Percentiles rank a stretch among this genome's conserved stretches.
These are phyloP conservation scores for Didymella arachidicola DNA, from an alignment of 2,329 filamentous ascomycete species.

Conservation along the genomic window DNA sequence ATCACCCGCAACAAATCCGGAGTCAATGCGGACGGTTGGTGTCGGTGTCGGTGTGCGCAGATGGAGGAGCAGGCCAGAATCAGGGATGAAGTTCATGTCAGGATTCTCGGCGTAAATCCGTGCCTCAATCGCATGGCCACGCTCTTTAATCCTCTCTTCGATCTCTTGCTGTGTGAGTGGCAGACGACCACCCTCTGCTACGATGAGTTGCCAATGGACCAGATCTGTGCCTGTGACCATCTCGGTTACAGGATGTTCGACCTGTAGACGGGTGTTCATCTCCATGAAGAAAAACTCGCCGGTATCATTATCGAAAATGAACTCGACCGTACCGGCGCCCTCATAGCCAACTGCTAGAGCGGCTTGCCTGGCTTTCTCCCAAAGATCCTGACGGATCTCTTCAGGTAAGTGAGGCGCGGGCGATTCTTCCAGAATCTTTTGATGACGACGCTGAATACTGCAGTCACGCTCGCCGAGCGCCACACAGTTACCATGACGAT, in stretches of 20 bases:
- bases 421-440: conserved; percentile 72
- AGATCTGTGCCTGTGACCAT: conserved; percentile 79
- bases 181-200: conserved; percentile 75
- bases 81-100: conserved; percentile 88
- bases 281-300: conserved; percentile 76
- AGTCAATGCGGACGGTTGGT: conserved; percentile 85
- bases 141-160: conserved; percentile 72
- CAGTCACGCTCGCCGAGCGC: conserved; percentile 71
- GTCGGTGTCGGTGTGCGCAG: conserved; percentile 74
- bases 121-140: conserved; percentile 91
- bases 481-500: conserved; percentile 70
- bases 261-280: conserved; percentile 84
- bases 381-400: conserved; percentile 67
- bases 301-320: conserved; percentile 73
- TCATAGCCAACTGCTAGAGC: conserved; percentile 70
- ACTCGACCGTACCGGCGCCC: conserved; percentile 72
- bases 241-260: conserved; percentile 94
- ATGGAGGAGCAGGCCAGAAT: conserved; percentile 87
- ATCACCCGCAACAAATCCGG: conserved; percentile 89
- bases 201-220: conserved; percentile 93
- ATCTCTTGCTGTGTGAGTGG: conserved; percentile 72
- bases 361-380: conserved; percentile 70
- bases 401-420: conserved; percentile 69
- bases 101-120: conserved; percentile 97
- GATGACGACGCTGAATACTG: conserved; percentile 70